Percentiles rank a stretch among this genome's conserved stretches.
Evolutionary conservation across 176 grass and related monocot species (phyloP).

Genomic region (Avena eriantha): DNA sequence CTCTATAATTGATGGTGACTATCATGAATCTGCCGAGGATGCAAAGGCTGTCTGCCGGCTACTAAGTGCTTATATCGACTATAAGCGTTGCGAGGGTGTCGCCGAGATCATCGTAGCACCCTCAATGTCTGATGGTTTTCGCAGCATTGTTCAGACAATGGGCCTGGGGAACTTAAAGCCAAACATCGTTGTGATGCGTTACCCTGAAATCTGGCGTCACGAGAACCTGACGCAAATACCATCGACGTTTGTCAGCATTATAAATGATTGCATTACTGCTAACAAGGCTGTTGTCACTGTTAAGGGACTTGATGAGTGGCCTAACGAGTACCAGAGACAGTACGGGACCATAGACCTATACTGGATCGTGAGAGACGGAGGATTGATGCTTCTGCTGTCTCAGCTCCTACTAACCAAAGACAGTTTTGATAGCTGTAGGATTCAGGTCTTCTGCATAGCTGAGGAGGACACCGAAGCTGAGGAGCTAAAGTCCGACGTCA

Average conservation of each 20-base stretch:
- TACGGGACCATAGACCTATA: constrained; percentile 91
- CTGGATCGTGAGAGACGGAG: constrained; percentile 92
- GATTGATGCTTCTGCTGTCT: constrained; percentile 91
- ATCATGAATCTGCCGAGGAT: constrained; percentile 72
- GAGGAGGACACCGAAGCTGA: constrained; percentile 86
- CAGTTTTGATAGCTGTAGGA: constrained; percentile 88
- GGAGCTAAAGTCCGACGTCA: constrained; percentile 84
- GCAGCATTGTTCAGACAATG: constrained; percentile 86
- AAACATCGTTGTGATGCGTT: constrained; percentile 92
- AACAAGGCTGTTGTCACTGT: constrained; percentile 95
- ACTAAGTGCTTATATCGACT: constrained; percentile 86
- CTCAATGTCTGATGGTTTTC: constrained; percentile 79
- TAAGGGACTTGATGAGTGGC: constrained; percentile 97
- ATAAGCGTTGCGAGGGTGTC: constrained; percentile 84
- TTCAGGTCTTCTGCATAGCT: constrained; percentile 96
- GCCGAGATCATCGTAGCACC: constrained; percentile 91
- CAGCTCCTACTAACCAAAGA: constrained; percentile 90
- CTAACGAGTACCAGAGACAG: constrained; percentile 84
- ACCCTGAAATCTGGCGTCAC: constrained; percentile 89
- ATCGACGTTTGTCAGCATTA: constrained; percentile 84
- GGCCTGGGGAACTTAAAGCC: constrained; percentile 96
- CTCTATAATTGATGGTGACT: constrained; percentile 78
- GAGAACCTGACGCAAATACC: constrained; percentile 91
- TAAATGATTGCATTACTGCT: constrained; percentile 92
- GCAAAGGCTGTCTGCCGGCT: constrained; percentile 60